Base-by-base conservation (phyloP, 2,329 filamentous ascomycete species). In the Microcyclosporella mali region DNA sequence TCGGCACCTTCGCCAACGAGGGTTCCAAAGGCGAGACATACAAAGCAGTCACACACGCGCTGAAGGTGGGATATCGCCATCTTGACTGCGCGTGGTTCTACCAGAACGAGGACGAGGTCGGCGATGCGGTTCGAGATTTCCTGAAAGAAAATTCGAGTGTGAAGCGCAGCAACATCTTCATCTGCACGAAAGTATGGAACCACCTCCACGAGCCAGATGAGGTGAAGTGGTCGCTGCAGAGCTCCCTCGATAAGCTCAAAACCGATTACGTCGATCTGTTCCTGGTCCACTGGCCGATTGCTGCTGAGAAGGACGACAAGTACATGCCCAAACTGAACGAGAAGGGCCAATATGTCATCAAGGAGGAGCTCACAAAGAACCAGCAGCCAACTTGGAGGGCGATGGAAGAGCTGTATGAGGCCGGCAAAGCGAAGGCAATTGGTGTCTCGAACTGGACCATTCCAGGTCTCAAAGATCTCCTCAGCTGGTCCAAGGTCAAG, bases 1-100 rank as follows among this genome's bases (percentile, higher is more conserved):
- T 83, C 56, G 79, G 79, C 53, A 82, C 79, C 53, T 82, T 81
- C 57, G 75, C 78, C 61, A 84, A 75, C 62, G 81, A 85, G 66
- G 81, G 79, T 43, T 60, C 69, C 49, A 68, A 70, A 52, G 77
- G 77, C 30, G 75, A 79, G 66, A 74, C 74, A 33, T 79, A 80
- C 68, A 70, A 67, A 43, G 71, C 72, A 28, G 70, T 71, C 42
- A 61, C 62, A 12, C 70, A 71, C 58, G 74, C 74, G 12, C 66
- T 78, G 32, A 59, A 67, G 41, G 63, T 62, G 37, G 74, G 74
- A 31, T 77, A 77, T 60, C 65, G 74, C 45, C 74, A 76, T 59
- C 61, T 78, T 17, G 74, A 78, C 57, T 75, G 72, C 56, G 75
- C 74, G 33, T 75, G 72, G 68, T 72, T 70, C 58, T 78, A 77